A percentile compares a stretch with the other conserved stretches of the same genome.
phyloP scores from a whole-genome alignment of 2,329 filamentous ascomycete genomes.

The Penicillium sp. region DNA sequence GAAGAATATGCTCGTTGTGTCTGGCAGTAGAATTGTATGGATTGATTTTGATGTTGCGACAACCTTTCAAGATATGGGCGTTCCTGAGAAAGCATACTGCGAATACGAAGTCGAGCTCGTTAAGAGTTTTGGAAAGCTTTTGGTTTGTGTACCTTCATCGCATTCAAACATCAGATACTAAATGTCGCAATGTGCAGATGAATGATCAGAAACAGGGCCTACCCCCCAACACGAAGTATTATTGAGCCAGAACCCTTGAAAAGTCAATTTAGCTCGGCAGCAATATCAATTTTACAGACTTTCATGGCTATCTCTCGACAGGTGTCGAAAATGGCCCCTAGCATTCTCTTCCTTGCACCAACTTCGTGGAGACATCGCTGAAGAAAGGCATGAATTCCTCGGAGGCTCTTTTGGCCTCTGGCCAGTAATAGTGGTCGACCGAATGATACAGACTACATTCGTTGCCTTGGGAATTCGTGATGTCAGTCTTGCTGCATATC shows the following conservation, averaged over 20 bases:
- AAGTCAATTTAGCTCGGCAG: not conserved
- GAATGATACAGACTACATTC: too few species aligned
- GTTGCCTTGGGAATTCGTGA: too few species aligned
- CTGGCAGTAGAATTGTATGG: constrained; percentile 20
- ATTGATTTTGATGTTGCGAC: constrained; percentile 27
- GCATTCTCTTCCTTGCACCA: not conserved
- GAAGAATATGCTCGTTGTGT: constrained; percentile 26
- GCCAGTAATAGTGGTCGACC: too few species aligned
- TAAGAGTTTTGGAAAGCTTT: constrained; percentile 10
- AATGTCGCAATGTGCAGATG: not conserved
- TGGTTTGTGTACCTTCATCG: constrained; percentile 9
- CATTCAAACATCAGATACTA: constrained; percentile 6
- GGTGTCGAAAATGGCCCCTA: not conserved
- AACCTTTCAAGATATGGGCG: constrained; percentile 13
- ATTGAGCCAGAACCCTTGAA: constrained; percentile 1
- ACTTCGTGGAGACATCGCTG: not conserved
- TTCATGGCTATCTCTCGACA: not conserved
- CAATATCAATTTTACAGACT: not conserved
- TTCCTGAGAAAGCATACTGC: constrained; percentile 6
- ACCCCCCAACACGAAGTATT: constrained; percentile 10
- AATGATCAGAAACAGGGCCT: constrained; percentile 8
- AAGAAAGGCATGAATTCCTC: not conserved
- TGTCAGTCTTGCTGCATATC: too few species aligned
- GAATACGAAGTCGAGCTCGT: constrained; percentile 11
- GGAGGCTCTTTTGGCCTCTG: too few species aligned